phyloP scores from a whole-genome alignment of 164 flowering plant genomes.

The Liriodendron chinense region DNA sequence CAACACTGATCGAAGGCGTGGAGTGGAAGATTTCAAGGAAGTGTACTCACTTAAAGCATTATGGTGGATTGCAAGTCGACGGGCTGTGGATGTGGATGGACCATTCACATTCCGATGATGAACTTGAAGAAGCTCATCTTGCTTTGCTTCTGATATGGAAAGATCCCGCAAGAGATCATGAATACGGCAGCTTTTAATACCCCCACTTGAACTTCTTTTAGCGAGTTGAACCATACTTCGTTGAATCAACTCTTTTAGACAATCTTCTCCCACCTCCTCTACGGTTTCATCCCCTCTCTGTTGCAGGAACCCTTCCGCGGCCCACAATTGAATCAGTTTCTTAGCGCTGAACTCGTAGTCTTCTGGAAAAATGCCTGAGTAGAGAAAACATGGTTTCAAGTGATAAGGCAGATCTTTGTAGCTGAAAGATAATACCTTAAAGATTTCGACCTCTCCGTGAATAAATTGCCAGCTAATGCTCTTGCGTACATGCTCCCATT shows the following conservation, averaged over 20 bases:
- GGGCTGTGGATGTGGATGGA: neutral
- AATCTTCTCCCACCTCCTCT: slow-evolving; percentile 4
- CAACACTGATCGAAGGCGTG: neutral
- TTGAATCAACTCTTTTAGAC: neutral
- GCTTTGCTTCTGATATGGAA: neutral
- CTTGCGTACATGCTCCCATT: neutral
- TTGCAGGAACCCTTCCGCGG: neutral
- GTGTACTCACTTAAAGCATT: neutral
- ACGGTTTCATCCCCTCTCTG: neutral
- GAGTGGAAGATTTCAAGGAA: neutral
- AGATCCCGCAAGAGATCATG: neutral
- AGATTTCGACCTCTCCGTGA: neutral
- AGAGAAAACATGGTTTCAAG: slow-evolving; percentile 1
- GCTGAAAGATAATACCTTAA: slow-evolving; percentile 10
- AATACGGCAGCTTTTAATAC: neutral
- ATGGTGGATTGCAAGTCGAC: neutral
- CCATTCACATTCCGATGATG: neutral
- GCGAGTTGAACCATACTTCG: neutral
- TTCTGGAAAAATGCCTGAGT: neutral
- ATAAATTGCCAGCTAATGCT: neutral
- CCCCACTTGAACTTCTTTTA: neutral
- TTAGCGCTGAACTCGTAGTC: neutral
- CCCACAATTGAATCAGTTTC: neutral
- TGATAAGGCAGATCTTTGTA: neutral
- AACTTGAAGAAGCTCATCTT: neutral